phyloP scores from a whole-genome alignment of 129 eudicot species.

The Artemisia annua region DNA sequence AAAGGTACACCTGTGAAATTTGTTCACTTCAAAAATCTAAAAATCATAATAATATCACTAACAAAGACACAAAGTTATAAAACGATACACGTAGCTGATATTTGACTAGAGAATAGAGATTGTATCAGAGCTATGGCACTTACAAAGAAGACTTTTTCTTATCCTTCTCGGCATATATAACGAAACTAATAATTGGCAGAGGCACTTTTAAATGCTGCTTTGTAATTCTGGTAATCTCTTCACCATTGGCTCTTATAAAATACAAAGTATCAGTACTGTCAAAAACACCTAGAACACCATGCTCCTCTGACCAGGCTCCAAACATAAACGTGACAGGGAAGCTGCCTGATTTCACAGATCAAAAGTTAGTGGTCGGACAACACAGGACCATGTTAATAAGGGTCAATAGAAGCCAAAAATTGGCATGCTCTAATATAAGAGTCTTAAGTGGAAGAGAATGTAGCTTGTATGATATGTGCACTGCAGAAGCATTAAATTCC shows the following conservation, averaged over 20 bases:
- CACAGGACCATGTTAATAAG: too few species aligned
- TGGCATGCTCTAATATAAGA: not conserved
- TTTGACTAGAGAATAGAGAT: slow-evolving; percentile 5
- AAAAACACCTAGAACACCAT: slow-evolving; percentile 75
- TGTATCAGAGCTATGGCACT: slow-evolving; percentile 32
- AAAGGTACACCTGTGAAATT: slow-evolving; percentile 69
- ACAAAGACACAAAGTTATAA: not conserved
- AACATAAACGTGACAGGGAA: slow-evolving; percentile 42
- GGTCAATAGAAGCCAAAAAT: not conserved
- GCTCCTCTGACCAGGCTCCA: slow-evolving; percentile 95
- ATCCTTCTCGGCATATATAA: slow-evolving; percentile 49
- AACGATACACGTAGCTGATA: slow-evolving; percentile 10
- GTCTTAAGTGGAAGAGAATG: not conserved
- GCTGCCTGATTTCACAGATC: slow-evolving; percentile 50
- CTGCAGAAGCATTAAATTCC: not conserved
- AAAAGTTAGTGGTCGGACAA: slow-evolving; percentile 11
- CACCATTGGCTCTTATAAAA: slow-evolving; percentile 82
- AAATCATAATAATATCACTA: slow-evolving; percentile 15
- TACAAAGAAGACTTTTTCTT: slow-evolving; percentile 59
- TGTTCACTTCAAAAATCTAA: not conserved
- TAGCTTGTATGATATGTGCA: not conserved
- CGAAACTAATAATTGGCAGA: slow-evolving; percentile 63
- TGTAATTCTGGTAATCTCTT: slow-evolving; percentile 76
- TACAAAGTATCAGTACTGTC: slow-evolving; percentile 70
- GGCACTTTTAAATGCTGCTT: slow-evolving; percentile 60